phyloP scores from a whole-genome alignment of 2,329 filamentous ascomycete species.

The Arthrobotrys iridis region DNA sequence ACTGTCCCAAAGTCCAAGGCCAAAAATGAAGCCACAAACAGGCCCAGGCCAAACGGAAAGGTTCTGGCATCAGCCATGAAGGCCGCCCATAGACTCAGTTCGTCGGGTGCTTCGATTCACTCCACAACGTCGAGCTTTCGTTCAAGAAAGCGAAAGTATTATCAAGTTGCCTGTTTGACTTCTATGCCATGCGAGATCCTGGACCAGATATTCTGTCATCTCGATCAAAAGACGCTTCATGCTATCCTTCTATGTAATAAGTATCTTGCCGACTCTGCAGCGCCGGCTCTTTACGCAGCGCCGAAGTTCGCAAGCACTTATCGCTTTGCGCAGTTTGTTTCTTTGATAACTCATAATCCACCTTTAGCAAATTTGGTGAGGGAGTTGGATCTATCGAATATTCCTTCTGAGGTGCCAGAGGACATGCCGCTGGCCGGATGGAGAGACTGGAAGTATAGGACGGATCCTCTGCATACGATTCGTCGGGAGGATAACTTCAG shows the following conservation, averaged over 20 bases:
- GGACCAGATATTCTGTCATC: slow-evolving; percentile 58
- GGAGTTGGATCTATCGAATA: slow-evolving; percentile 55
- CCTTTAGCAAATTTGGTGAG: slow-evolving; percentile 58
- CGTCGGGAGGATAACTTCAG: slow-evolving; percentile 31
- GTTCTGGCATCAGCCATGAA: slow-evolving; percentile 33
- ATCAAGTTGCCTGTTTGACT: slow-evolving; percentile 56
- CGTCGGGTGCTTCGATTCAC: slow-evolving; percentile 56
- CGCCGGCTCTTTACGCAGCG: slow-evolving; percentile 55
- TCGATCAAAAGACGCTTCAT: slow-evolving; percentile 57
- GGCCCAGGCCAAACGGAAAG: slow-evolving; percentile 20
- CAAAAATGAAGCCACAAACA: slow-evolving; percentile 22
- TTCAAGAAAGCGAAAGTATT: slow-evolving; percentile 57
- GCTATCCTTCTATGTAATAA: slow-evolving; percentile 56
- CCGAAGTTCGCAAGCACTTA: slow-evolving; percentile 58
- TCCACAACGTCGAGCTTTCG: slow-evolving; percentile 56
- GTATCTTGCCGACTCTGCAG: slow-evolving; percentile 56
- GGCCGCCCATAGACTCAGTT: slow-evolving; percentile 51
- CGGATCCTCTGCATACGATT: slow-evolving; percentile 56
- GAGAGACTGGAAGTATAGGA: slow-evolving; percentile 59
- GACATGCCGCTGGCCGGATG: slow-evolving; percentile 58
- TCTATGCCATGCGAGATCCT: slow-evolving; percentile 58
- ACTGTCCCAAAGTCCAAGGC: slow-evolving; percentile 28
- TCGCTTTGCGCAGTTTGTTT: slow-evolving; percentile 59
- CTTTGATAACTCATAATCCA: slow-evolving; percentile 57
- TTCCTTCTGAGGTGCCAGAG: slow-evolving; percentile 48